Evolutionary conservation across 768 basidiomycete species (phyloP).

Genomic region (Mycena leptocephala): DNA sequence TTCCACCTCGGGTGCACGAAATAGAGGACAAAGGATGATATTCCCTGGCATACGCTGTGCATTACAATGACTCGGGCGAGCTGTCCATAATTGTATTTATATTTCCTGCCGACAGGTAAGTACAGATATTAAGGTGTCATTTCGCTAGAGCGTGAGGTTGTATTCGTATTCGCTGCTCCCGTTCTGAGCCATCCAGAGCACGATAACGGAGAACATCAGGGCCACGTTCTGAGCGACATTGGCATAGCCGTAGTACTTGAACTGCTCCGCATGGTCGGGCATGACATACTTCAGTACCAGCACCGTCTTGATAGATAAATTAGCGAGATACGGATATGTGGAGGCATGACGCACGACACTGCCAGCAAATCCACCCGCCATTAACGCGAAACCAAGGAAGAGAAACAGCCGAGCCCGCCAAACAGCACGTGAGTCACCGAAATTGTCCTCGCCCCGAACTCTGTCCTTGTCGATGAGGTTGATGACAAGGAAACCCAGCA

Average conservation of each 20-base stretch:
- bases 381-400: constrained; percentile 96
- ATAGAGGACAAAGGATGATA: too few relatives aligned
- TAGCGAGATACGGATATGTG: background rate
- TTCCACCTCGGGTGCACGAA: too few relatives aligned
- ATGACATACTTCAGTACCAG: constrained; percentile 94
- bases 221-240: constrained; percentile 94
- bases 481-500: constrained; percentile 93
- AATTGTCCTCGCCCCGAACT: constrained; percentile 83
- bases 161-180: constrained; percentile 94
- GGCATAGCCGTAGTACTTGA: constrained; percentile 93
- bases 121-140: background rate
- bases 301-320: constrained; percentile 75
- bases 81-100: too few relatives aligned
- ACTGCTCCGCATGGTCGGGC: constrained; percentile 79
- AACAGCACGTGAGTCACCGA: constrained; percentile 87
- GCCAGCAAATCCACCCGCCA: constrained; percentile 99
- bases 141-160: constrained; percentile 79
- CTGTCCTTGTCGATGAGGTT: constrained; percentile 97
- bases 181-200: constrained; percentile 95
- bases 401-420: constrained; percentile 93
- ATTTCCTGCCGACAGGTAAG: background rate
- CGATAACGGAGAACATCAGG: constrained; percentile 87
- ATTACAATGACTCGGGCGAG: too few relatives aligned
- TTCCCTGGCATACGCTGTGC: too few relatives aligned
- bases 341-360: constrained; percentile 86